Evolutionary conservation across 495 filamentous ascomycete genomes (phyloP).

Genomic region (Trichoderma orchidacearum): DNA sequence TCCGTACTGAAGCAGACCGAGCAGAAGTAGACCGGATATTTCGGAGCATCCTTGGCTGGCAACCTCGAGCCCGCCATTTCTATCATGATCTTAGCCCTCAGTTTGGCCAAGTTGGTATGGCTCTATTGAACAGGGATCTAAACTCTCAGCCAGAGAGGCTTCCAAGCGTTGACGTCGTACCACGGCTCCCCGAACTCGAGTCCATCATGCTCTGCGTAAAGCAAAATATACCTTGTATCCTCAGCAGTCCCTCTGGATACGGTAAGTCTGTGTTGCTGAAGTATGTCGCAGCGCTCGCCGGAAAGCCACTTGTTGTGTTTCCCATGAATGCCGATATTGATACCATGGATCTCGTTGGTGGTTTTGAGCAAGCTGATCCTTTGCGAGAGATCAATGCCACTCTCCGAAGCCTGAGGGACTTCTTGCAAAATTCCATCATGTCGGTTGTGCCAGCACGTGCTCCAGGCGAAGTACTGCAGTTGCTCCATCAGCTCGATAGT

Average conservation of each 20-base stretch:
- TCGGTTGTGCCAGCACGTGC: conserved; percentile 27
- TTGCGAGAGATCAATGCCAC: conserved; percentile 47
- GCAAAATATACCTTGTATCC: conserved; percentile 74
- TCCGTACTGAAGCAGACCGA: conserved; percentile 59
- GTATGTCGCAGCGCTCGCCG: conserved; percentile 63
- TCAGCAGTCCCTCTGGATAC: conserved; percentile 73
- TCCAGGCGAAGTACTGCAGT: conserved; percentile 25
- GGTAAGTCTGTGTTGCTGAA: conserved; percentile 73
- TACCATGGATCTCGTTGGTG: conserved; percentile 91
- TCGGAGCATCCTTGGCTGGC: conserved; percentile 17
- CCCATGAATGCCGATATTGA: conserved; percentile 87
- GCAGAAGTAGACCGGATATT: conserved; percentile 50
- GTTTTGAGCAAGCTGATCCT: conserved; percentile 88
- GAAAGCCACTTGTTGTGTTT: conserved; percentile 60
- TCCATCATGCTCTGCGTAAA: conserved; percentile 78
- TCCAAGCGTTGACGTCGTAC: conserved; percentile 40
- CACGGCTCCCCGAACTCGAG: conserved; percentile 56
- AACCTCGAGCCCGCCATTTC: conserved; percentile 40
- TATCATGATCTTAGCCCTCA: conserved; percentile 41
- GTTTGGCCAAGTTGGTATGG: conserved; percentile 61
- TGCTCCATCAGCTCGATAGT: conserved; percentile 24
- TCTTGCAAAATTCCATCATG: conserved; percentile 40
- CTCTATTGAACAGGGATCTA: conserved; percentile 45
- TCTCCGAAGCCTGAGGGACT: conserved; percentile 37
- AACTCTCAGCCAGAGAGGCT: conserved; percentile 40